A percentile compares a stretch with the other conserved stretches of the same genome.
Evolutionary conservation across 1,284 basidiomycete species (phyloP).

Genomic region (Calocybe gambosa): DNA sequence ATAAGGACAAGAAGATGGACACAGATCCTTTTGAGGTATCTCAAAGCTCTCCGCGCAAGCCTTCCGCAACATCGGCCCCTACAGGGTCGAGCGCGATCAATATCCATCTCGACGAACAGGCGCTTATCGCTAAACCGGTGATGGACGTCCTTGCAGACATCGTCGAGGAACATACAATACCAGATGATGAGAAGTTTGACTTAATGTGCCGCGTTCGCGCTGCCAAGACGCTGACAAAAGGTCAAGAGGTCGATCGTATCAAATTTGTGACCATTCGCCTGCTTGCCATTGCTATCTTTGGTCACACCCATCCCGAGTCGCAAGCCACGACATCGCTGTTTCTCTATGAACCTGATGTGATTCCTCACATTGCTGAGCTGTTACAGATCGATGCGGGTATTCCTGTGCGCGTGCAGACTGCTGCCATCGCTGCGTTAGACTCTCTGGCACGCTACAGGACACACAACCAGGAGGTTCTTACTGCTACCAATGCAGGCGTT

Average conservation of each 20-base stretch:
- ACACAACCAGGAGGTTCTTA: conserved; percentile 83
- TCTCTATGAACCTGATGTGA: conserved; percentile 90
- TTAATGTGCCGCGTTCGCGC: conserved; percentile 84
- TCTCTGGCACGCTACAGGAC: conserved; percentile 81
- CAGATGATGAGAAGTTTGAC: conserved; percentile 84
- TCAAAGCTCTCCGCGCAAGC: conserved; percentile 32
- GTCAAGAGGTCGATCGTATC: conserved; percentile 59
- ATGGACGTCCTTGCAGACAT: conserved; percentile 76
- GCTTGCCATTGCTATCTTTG: conserved; percentile 86
- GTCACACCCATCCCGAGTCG: conserved; percentile 76
- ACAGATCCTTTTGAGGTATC: conserved; percentile 34
- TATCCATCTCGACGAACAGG: conserved; percentile 59
- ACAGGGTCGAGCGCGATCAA: conserved; percentile 46
- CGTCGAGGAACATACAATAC: conserved; percentile 68
- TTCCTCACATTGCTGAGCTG: conserved; percentile 84
- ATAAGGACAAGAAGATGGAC: conserved; percentile 34
- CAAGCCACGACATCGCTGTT: conserved; percentile 81
- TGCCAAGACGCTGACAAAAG: conserved; percentile 59
- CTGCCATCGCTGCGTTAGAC: conserved; percentile 86
- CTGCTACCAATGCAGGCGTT: conserved; percentile 90
- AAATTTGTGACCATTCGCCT: conserved; percentile 82
- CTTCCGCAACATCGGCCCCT: conserved; percentile 22
- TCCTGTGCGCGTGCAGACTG: conserved; percentile 68
- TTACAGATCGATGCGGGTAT: conserved; percentile 73
- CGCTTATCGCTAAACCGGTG: conserved; percentile 50